These are phyloP conservation scores for Coemansia sp. DNA, from an alignment of 192 early-diverging fungal species.

Conservation along the genomic window DNA sequence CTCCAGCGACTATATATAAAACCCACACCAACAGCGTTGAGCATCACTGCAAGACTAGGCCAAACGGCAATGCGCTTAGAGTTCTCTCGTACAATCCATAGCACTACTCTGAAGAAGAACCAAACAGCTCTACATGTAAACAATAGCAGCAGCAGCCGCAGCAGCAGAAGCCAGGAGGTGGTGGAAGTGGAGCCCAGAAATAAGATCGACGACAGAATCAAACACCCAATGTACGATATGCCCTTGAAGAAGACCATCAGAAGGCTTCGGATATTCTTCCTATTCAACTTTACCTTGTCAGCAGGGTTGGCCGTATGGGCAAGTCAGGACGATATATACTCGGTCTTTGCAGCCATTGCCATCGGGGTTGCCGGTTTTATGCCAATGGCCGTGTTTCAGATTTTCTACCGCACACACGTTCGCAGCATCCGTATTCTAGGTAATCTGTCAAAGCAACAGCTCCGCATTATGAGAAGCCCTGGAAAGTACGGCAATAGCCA, in stretches of 20 bases:
- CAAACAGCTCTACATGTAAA: neutral
- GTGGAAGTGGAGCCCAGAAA: too few species aligned
- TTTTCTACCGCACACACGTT: slow-evolving; percentile 39
- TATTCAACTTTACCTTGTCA: slow-evolving; percentile 35
- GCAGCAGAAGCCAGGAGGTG: too few species aligned
- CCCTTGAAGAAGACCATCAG: slow-evolving; percentile 32
- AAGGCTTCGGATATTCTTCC: slow-evolving; percentile 37
- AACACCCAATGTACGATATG: slow-evolving; percentile 54
- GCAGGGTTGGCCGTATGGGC: slow-evolving; percentile 35
- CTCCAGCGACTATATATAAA: neutral
- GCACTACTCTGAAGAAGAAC: neutral
- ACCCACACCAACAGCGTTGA: neutral
- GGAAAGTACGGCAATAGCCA: slow-evolving; percentile 23
- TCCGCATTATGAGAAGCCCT: slow-evolving; percentile 11
- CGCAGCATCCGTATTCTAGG: slow-evolving; percentile 44
- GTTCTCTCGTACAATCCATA: neutral
- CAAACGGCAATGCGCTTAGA: neutral
- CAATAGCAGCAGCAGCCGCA: neutral
- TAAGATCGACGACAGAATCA: slow-evolving; percentile 4
- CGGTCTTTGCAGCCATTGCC: slow-evolving; percentile 23
- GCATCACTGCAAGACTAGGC: neutral
- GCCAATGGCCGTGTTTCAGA: slow-evolving; percentile 30
- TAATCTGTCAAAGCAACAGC: slow-evolving; percentile 17
- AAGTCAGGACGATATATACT: slow-evolving; percentile 31
- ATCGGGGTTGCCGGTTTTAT: slow-evolving; percentile 40